These are phyloP conservation scores for Xylariales sp. DNA, from an alignment of 2,329 filamentous ascomycete species.

Conservation along the genomic window DNA sequence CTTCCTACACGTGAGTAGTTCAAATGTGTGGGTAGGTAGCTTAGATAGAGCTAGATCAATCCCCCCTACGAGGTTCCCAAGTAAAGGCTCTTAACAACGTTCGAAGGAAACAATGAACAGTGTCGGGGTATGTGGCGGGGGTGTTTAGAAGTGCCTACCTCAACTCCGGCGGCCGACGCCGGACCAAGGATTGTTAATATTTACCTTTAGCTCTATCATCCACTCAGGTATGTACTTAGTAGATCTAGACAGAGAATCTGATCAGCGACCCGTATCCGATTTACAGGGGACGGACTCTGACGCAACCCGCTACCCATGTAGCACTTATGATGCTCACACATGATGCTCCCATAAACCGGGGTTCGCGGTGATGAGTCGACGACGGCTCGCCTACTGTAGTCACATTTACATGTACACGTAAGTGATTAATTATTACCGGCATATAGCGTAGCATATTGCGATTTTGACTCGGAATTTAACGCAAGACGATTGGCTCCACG, in stretches of 20 bases:
- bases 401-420: conserved; percentile 18
- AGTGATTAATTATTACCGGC: not conserved
- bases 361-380: conserved; percentile 22
- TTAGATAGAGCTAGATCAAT: too few species aligned
- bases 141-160: not conserved
- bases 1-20: too few species aligned
- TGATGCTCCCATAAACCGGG: conserved; percentile 6
- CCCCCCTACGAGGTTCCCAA: too few species aligned
- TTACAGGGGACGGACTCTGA: conserved; percentile 26
- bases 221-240: not conserved
- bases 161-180: not conserved
- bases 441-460: not conserved
- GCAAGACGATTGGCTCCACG: not conserved
- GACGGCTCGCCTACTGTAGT: not conserved
- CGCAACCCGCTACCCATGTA: too few species aligned
- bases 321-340: too few species aligned
- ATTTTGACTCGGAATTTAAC: not conserved
- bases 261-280: conserved; percentile 4
- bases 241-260: too few species aligned
- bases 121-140: too few species aligned
- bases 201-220: not conserved
- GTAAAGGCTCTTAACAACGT: too few species aligned
- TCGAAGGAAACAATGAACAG: too few species aligned
- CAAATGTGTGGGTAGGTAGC: too few species aligned
- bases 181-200: not conserved